Conservation (phyloP, 2,329 filamentous ascomycete species). For the Penicillium capsulatum region DNA sequence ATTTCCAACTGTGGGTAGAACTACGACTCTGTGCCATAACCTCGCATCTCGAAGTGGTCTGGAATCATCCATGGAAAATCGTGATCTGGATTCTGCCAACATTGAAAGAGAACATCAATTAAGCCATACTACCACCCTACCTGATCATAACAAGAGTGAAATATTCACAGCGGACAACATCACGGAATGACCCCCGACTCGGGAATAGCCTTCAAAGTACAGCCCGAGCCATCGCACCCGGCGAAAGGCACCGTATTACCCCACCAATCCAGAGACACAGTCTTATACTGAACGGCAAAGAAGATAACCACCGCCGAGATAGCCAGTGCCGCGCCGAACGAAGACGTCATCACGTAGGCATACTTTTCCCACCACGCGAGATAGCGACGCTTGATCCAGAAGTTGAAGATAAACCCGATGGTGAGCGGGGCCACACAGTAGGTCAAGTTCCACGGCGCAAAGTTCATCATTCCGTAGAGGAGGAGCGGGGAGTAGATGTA, state of each 20-base stretch:
- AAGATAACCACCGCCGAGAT: conserved; percentile 53
- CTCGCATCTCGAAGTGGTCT: no score
- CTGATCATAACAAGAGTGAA: no score
- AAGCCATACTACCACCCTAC: no score
- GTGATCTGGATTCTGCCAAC: no score
- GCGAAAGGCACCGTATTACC: conserved; percentile 8
- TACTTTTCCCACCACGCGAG: conserved; percentile 53
- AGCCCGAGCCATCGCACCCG: no score
- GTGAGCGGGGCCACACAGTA: conserved; percentile 49
- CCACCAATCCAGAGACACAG: conserved; percentile 28
- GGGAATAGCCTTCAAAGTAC: no score
- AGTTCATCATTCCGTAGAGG: conserved; percentile 8
- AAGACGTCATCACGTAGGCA: conserved; percentile 53
- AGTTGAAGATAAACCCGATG: conserved; percentile 46
- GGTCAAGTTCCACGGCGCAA: conserved; percentile 42
- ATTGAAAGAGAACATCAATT: no score
- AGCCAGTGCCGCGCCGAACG: conserved; percentile 50
- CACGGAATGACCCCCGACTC: no score
- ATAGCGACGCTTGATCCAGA: conserved; percentile 47
- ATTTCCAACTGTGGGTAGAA: no score
- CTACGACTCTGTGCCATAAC: no score
- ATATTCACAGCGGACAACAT: no score
- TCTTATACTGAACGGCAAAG: conserved; percentile 47
- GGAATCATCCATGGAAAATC: no score
- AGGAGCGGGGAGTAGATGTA: conserved; percentile 46